phyloP scores from a whole-genome alignment of 2,329 filamentous ascomycete species.

The Chrysosporium queenslandicum region DNA sequence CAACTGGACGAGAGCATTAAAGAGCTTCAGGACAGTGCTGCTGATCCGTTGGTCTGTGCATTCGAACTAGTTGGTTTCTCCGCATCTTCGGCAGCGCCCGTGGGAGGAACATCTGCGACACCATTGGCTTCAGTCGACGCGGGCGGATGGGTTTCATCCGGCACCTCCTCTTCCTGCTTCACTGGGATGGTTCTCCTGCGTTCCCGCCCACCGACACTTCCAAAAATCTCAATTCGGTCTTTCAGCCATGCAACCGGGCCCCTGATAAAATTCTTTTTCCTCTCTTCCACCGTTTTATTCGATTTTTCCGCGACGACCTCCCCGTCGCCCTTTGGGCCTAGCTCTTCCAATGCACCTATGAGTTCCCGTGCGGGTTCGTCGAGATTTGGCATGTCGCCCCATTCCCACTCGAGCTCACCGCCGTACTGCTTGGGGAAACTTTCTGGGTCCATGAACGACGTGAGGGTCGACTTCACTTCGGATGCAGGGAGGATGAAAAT shows the following conservation, averaged over 20 bases:
- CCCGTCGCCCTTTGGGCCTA: slow-evolving; percentile 21
- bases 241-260: slow-evolving; percentile 64
- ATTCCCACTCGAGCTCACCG: slow-evolving; percentile 72
- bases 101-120: background rate
- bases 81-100: background rate
- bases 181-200: slow-evolving; percentile 14
- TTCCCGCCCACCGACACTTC: slow-evolving; percentile 26
- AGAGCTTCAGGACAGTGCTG: background rate
- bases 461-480: slow-evolving; percentile 67
- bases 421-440: slow-evolving; percentile 88
- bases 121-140: background rate
- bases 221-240: slow-evolving; percentile 74
- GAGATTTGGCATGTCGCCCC: slow-evolving; percentile 63
- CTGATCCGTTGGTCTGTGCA: background rate
- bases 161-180: background rate
- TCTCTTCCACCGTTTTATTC: background rate
- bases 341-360: slow-evolving; percentile 24
- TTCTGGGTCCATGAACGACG: slow-evolving; percentile 66
- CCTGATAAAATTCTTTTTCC: slow-evolving; percentile 15
- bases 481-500: slow-evolving; percentile 74
- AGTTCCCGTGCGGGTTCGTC: slow-evolving; percentile 43
- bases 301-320: slow-evolving; percentile 4
- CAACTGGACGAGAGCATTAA: background rate
- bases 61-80: background rate
- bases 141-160: background rate